Conservation (phyloP, 2,329 filamentous ascomycete genomes). For the Tolypocladium capitatum region DNA sequence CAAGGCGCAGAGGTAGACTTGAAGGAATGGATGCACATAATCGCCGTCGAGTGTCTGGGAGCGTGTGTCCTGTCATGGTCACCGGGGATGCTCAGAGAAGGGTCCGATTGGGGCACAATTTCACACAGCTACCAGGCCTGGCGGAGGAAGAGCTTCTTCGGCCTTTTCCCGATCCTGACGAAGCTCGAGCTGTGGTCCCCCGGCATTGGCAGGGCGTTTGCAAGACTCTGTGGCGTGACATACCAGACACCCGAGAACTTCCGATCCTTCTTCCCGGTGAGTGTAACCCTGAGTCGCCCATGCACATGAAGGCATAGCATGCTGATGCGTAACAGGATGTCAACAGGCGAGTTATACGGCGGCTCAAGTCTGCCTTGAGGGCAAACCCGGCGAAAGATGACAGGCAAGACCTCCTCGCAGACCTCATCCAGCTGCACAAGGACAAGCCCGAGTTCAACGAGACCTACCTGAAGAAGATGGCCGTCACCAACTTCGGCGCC, state of each 20-base stretch:
- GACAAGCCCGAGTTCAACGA: slow-evolving; percentile 32
- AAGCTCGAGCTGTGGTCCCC: slow-evolving; percentile 25
- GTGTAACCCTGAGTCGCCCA: slow-evolving; percentile 5
- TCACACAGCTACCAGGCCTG: slow-evolving; percentile 34
- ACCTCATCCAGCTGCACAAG: slow-evolving; percentile 32
- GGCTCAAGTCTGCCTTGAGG: slow-evolving; percentile 17
- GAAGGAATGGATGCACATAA: slow-evolving; percentile 44
- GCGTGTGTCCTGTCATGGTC: slow-evolving; percentile 39
- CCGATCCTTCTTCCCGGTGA: slow-evolving; percentile 35
- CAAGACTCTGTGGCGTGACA: slow-evolving; percentile 29
- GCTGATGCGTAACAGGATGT: slow-evolving; percentile 16
- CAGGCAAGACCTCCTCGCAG: slow-evolving; percentile 28
- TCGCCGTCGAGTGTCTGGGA: slow-evolving; percentile 37
- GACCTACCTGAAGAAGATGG: slow-evolving; percentile 35
- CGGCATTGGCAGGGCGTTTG: slow-evolving; percentile 24
- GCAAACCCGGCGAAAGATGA: slow-evolving; percentile 16
- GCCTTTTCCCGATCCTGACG: slow-evolving; percentile 30
- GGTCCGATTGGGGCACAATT: slow-evolving; percentile 33
- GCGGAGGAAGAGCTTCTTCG: slow-evolving; percentile 39
- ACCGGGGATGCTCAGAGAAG: slow-evolving; percentile 29
- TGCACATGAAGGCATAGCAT: neutral
- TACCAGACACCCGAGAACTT: slow-evolving; percentile 30
- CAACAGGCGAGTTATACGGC: slow-evolving; percentile 16
- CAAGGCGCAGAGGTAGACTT: slow-evolving; percentile 29
- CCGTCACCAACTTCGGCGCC: slow-evolving; percentile 41